Evolutionary conservation across 495 filamentous ascomycete species (phyloP).

Genomic region (Penicillium samsonianum): DNA sequence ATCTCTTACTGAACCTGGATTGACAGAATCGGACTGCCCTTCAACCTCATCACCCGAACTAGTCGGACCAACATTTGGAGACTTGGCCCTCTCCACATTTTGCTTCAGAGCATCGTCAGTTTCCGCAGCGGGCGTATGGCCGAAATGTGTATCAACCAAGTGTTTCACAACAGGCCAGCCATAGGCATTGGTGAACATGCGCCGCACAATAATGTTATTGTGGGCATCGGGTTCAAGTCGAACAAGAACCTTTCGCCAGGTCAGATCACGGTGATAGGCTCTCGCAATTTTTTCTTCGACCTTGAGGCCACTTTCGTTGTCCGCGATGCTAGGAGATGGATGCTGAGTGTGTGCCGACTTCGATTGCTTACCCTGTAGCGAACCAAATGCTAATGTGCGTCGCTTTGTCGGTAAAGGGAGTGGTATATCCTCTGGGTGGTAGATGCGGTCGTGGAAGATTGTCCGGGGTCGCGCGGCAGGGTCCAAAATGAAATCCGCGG

Average conservation of each 20-base stretch:
- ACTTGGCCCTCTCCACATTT: constrained; percentile 51
- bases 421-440: constrained; percentile 91
- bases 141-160: constrained; percentile 90
- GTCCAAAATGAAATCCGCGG: constrained; percentile 75
- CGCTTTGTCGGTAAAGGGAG: constrained; percentile 69
- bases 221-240: constrained; percentile 95
- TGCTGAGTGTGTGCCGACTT: constrained; percentile 23
- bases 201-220: constrained; percentile 95
- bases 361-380: constrained; percentile 42
- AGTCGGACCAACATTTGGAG: constrained; percentile 34
- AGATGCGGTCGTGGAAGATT: constrained; percentile 96
- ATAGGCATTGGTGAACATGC: constrained; percentile 95
- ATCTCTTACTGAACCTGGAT: constrained; percentile 4
- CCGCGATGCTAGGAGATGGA: constrained; percentile 14
- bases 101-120: constrained; percentile 59
- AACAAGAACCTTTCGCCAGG: constrained; percentile 96
- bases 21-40: constrained; percentile 22
- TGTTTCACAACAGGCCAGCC: constrained; percentile 97
- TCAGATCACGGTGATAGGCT: constrained; percentile 85
- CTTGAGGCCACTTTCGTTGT: constrained; percentile 61
- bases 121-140: constrained; percentile 59
- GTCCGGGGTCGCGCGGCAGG: constrained; percentile 82
- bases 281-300: constrained; percentile 97
- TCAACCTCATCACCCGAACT: constrained; percentile 52
- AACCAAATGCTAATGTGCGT: constrained; percentile 41